Evolutionary conservation across 1,284 basidiomycete species (phyloP).

Genomic region (Termitomyces sp.): DNA sequence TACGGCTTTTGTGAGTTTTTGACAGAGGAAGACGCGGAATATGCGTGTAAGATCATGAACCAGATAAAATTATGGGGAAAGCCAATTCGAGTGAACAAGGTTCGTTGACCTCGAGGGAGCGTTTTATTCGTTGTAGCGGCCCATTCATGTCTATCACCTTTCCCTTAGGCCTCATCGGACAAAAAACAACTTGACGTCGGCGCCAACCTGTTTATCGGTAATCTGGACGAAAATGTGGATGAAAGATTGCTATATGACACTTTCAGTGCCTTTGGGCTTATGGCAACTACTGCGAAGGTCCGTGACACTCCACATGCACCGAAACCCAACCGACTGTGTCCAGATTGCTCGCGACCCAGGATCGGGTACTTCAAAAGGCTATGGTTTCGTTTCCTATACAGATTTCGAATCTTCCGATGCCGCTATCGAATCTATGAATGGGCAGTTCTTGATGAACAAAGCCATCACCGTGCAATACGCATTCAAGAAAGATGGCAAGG

Average conservation of each 20-base stretch:
- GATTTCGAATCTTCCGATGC: conserved; percentile 97
- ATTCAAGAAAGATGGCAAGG: conserved; percentile 98
- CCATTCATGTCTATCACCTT: conserved; percentile 7
- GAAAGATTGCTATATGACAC: conserved; percentile 92
- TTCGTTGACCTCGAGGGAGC: conserved; percentile 32
- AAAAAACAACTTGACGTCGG: conserved; percentile 98
- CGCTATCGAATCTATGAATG: conserved; percentile 94
- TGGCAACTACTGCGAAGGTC: conserved; percentile 94
- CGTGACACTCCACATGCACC: conserved; percentile 25
- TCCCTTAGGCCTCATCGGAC: conserved; percentile 80
- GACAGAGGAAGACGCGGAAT: conserved; percentile 97
- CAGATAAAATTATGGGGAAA: conserved; percentile 99
- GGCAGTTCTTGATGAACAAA: conserved; percentile 97
- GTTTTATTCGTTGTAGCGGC: conserved; percentile 5
- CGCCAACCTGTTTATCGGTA: conserved; percentile 95
- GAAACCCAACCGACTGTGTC: conserved; percentile 7
- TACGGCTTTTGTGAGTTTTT: conserved; percentile 99
- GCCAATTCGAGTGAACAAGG: conserved; percentile 97
- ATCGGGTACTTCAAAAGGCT: conserved; percentile 87
- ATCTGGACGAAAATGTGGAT: conserved; percentile 90
- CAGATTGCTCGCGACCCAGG: conserved; percentile 89
- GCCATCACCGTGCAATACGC: conserved; percentile 95
- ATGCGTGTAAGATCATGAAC: conserved; percentile 99
- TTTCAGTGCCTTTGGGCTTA: conserved; percentile 89
- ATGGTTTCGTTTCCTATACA: conserved; percentile 95